These are phyloP conservation scores for Gastrodia elata DNA, from an alignment of 106 monocot species.

Conservation along the genomic window DNA sequence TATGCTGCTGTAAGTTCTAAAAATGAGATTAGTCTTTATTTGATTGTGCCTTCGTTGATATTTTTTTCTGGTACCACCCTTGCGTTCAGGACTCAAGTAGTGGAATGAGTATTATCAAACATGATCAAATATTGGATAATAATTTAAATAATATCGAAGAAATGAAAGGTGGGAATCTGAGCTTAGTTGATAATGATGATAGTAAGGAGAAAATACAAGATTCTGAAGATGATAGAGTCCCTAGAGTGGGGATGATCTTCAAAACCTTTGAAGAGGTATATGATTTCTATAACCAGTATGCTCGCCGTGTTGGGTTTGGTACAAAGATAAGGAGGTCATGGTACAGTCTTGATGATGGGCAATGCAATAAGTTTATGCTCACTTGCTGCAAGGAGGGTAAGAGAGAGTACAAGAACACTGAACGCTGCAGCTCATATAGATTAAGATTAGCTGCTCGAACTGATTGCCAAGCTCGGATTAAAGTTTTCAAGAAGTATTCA, in stretches of 20 bases:
- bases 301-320: conserved; percentile 34
- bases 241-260: conserved; percentile 31
- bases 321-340: conserved; percentile 45
- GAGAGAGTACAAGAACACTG: conserved; percentile 39
- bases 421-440: conserved; percentile 37
- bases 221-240: conserved; percentile 16
- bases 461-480: conserved; percentile 38
- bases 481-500: conserved; percentile 30
- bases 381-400: conserved; percentile 47
- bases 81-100: conserved; percentile 17
- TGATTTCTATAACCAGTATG: conserved; percentile 41
- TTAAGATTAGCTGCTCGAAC: conserved; percentile 38
- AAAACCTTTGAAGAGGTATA: conserved; percentile 40
- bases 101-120: conserved; percentile 1
- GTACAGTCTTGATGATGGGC: conserved; percentile 45
- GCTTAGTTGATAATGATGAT: background rate
- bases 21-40: too few species aligned
- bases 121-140: conserved; percentile 2
- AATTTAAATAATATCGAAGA: background rate
- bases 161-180: background rate
- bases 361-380: conserved; percentile 39
- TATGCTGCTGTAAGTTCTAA: too few species aligned
- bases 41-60: too few species aligned
- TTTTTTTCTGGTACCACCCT: too few species aligned
- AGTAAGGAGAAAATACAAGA: background rate